Base-by-base conservation (phyloP, 345 rosid genomes). In the Cardamine chenopodiifolia region DNA sequence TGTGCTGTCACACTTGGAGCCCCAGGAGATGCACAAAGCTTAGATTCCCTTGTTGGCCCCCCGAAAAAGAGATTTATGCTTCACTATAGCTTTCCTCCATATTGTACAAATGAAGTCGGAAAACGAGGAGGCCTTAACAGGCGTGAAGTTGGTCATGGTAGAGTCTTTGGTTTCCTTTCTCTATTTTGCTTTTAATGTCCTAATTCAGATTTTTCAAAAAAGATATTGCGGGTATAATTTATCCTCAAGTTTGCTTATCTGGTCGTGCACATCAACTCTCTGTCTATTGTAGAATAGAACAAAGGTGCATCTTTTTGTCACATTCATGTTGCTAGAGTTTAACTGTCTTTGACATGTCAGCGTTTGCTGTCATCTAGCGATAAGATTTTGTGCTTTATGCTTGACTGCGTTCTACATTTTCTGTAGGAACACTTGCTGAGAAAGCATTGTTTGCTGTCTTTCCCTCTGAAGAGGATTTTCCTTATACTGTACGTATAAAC, bases 71-170 rank as follows among this genome's bases (percentile, higher is more conserved):
- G 97, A 50, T 92, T 92, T 86, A 90, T 95, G 97, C 97, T 95
- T 83, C 99, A 95, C 84, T 95, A 95, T 66, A 90, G 86, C 84
- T 95, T 95, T 79, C 99, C 99, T 5, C 99, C 99, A 26, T 95
- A 81, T 82, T 92, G 89, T 71, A 92, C 89, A 58, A 85, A 95
- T 79, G 99, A 92, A 88, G 90, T 95, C 68, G 97, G 97, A 45
- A 95, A 95, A 87, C 84, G 84, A 72, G 83, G 80, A 68, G 99
- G 99, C 81, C 83, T 95, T 49, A 95, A 95, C 81, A 90, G 99
- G 79, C 97, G 99, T 79, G 97, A 95, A 90, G 97, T 95, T 77
- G 97, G 99, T 55, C 99, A 95, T 79, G 97, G 98, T 90, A 87
- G 70, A 44, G 35, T 74, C 56, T 40, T 66, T 35, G 34, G 31